phyloP scores from a whole-genome alignment of 345 rosid genomes.

The Brassica napus region Da-Ae NC_063449.1:18780501-18781000 shows the following conservation, averaged over 20 bases:
- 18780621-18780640: too few species aligned
- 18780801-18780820: background rate
- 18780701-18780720: too few species aligned
- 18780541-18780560: background rate
- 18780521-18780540: background rate
- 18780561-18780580: background rate
- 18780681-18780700: too few species aligned
- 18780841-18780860: too few species aligned
- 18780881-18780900: too few species aligned
- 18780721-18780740: background rate
- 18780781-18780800: background rate
- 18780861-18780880: too few species aligned
- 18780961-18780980: background rate
- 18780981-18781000: background rate
- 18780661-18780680: too few species aligned
- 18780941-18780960: background rate
- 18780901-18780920: background rate
- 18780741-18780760: background rate
- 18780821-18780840: background rate
- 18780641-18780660: too few species aligned
- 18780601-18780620: too few species aligned
- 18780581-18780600: background rate
- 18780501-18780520: background rate
- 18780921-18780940: background rate
- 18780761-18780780: background rate